These are phyloP conservation scores for Friedmanniomyces endolithicus DNA, from an alignment of 495 filamentous ascomycete genomes.

Conservation along the genomic window DNA sequence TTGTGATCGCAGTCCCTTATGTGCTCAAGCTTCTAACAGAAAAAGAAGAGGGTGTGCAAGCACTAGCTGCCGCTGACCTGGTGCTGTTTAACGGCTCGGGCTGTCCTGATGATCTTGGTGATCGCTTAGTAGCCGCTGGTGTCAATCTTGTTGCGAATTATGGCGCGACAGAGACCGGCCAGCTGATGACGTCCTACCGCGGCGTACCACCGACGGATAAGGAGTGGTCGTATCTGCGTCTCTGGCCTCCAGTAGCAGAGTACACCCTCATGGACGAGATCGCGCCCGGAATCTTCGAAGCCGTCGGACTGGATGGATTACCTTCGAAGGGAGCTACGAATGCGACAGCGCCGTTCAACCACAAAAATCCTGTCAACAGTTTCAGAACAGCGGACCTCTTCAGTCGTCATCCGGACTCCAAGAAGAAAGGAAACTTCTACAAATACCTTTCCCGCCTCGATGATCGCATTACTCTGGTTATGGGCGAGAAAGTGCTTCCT, in stretches of 20 bases:
- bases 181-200: constrained; percentile 45
- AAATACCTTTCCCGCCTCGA: constrained; percentile 53
- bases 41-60: constrained; percentile 11
- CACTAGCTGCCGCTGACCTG: constrained; percentile 7
- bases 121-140: constrained; percentile 40
- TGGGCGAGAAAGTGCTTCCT: constrained; percentile 61
- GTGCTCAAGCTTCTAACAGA: constrained; percentile 19
- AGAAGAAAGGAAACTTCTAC: constrained; percentile 46
- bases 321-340: constrained; percentile 43
- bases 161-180: constrained; percentile 43
- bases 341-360: constrained; percentile 7
- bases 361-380: constrained; percentile 35
- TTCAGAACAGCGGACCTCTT: constrained; percentile 53
- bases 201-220: constrained; percentile 27
- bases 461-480: constrained; percentile 50
- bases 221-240: constrained; percentile 35
- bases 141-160: constrained; percentile 45
- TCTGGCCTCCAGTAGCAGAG: constrained; percentile 6
- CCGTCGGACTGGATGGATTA: constrained; percentile 29
- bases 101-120: constrained; percentile 31
- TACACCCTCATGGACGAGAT: constrained; percentile 18
- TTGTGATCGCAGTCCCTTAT: constrained; percentile 18
- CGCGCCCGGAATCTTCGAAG: constrained; percentile 17
- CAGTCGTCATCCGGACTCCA: constrained; percentile 39
- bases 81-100: constrained; percentile 17